Evolutionary conservation across 345 rosid genomes (phyloP), one percentile per base, ranked within the genome.

Genomic region (Dovyalis caffra): DNA sequence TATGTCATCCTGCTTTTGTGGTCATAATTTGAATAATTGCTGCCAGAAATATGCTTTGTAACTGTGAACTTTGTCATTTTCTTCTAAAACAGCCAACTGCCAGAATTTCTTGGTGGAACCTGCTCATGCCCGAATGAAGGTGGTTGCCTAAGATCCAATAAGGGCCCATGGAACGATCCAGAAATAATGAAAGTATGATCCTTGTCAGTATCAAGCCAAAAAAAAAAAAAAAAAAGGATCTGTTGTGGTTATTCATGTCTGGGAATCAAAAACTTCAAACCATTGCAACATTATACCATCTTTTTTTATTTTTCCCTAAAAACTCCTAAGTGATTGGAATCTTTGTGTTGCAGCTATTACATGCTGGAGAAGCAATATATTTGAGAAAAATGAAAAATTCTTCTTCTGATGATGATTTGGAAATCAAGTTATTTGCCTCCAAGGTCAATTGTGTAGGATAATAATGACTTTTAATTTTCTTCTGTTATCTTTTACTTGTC

Each of bases 121-220:
- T 92, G 98, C 82, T 79, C 86, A 0, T 95, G 99, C 83, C 83
- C 83, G 45, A 80, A 86, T 79, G 91, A 87, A 72, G 98, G 98
- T 23, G 96, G 97, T 60, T 95, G 99, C 70, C 85, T 92, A 76
- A 82, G 85, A 80, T 90, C 92, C 37, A 87, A 89, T 74, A 95
- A 89, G 78, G 99, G 99, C 60, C 98, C 97, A 14, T 95, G 98
- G 99, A 95, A 86, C 73, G 90, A 92, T 77, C 87, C 87, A 9
- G 93, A 86, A 71, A 87, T 95, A 82, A 88, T 89, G 92, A 90
- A 95, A 87, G 99, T 92, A 85, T 33, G 88, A 72, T 63, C 64
- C 73, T 77, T 31, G 45, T 40, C 67, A 37, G 65, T 69, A 28
- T 34, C 66, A 23, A 32, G 58, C 61, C n/a, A n/a, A n/a, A n/a